Evolutionary conservation across 208 protist genomes (phyloP), one percentile per base, ranked within the genome.

Genomic region (Herpetomonas samuelpessoai): DNA sequence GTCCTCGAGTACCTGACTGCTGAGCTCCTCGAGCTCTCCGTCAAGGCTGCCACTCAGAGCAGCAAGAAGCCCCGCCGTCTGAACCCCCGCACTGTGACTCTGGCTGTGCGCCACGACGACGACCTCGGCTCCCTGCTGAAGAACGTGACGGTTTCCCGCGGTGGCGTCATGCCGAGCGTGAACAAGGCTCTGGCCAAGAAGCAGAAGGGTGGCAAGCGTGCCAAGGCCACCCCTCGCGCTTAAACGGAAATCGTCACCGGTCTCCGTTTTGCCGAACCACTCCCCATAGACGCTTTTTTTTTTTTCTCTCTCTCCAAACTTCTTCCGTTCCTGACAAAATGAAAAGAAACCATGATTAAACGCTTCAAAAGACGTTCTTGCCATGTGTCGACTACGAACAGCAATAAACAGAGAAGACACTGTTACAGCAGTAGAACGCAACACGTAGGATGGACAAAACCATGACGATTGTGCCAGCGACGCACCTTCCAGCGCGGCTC

Each of bases 1-100:
- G 98, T 99, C 53, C 72, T 99, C 27, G 98, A 99, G 88, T 99
- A 99, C 86, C 68, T 92, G 79, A 89, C 81, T 18, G 81, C 86
- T 29, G 86, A 92, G 74, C 73, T 92, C 51, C 81, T 92, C 61
- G 85, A 92, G 77, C 81, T 91, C 28, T 87, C 83, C 47, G 77
- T 86, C 72, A 91, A 91, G 80, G 76, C 77, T n/a, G 79, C 83
- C 29, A 68, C 62, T 62, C 76, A 87, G 78, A 71, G 68, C 68
- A 39, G 61, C 45, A 87, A 86, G 77, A 85, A 85, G 80, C 65
- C 74, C 47, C 71, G 68, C 72, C 83, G 80, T 65, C 74, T 87
- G 69, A 85, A 63, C 57, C 83, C 80, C 44, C 83, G 80, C 81
- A 86, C 74, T 16, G 66, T 91, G 59, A 91, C 81, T 35, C 65